Conservation (phyloP, 83 land plant species). For the Isoetes engelmannii region DNA sequence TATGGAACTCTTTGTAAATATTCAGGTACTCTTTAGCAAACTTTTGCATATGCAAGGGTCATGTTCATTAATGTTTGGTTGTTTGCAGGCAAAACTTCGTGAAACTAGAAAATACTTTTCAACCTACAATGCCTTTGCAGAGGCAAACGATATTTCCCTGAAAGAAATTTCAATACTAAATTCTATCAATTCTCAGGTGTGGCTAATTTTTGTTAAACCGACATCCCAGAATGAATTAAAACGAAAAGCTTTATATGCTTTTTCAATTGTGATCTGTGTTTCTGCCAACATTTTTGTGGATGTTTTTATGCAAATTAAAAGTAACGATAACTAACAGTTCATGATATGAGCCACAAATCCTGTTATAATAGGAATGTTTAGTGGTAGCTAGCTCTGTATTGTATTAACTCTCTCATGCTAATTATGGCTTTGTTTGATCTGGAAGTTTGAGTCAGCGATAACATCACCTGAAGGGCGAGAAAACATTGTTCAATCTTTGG, state of each 20-base stretch:
- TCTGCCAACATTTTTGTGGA: too few species aligned
- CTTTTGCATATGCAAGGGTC: not conserved
- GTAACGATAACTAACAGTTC: too few species aligned
- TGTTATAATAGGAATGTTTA: not conserved
- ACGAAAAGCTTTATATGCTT: too few species aligned
- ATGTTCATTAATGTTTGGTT: not conserved
- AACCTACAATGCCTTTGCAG: conserved; percentile 74
- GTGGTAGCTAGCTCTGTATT: not conserved
- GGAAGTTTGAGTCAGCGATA: not conserved
- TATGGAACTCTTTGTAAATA: conserved; percentile 58
- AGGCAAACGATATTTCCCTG: conserved; percentile 69
- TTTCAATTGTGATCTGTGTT: too few species aligned
- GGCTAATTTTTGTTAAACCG: too few species aligned
- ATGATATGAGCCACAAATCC: not conserved
- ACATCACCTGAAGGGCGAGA: not conserved
- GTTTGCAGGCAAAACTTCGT: conserved; percentile 49
- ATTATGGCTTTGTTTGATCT: not conserved
- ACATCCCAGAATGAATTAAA: too few species aligned
- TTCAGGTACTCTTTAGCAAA: conserved; percentile 39
- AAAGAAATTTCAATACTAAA: conserved; percentile 76
- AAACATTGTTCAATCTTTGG: conserved; percentile 4
- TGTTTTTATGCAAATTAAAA: too few species aligned
- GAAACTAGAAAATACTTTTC: conserved; percentile 70
- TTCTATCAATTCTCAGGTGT: conserved; percentile 75
- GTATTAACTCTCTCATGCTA: not conserved